Evolutionary conservation across 2,329 filamentous ascomycete genomes (phyloP).

Genomic region (Talaromyces islandicus): DNA sequence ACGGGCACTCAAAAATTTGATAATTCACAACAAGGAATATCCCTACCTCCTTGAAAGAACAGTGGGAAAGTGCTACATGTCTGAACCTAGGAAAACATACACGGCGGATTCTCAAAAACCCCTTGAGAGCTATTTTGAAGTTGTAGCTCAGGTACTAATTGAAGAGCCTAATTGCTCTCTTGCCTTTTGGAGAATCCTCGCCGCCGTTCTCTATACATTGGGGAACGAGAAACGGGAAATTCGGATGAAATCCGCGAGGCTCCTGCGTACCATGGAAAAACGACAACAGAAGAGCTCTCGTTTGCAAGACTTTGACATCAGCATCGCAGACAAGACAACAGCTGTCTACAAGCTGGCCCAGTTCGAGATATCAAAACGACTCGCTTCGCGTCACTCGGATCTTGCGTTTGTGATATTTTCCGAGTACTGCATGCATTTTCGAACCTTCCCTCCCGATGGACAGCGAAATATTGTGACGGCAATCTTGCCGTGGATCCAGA

Average conservation of each 20-base stretch:
- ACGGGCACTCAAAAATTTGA: slow-evolving; percentile 80
- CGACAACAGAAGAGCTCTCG: slow-evolving; percentile 80
- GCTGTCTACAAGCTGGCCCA: slow-evolving; percentile 96
- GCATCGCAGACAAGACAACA: slow-evolving; percentile 96
- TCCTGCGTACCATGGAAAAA: slow-evolving; percentile 76
- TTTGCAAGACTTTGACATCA: slow-evolving; percentile 95
- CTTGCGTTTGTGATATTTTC: slow-evolving; percentile 92
- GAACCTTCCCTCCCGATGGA: slow-evolving; percentile 71
- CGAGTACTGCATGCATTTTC: slow-evolving; percentile 91
- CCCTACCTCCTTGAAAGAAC: slow-evolving; percentile 81
- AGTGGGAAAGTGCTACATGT: slow-evolving; percentile 82
- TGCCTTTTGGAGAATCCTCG: slow-evolving; percentile 85
- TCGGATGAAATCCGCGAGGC: slow-evolving; percentile 75
- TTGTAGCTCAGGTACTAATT: slow-evolving; percentile 79
- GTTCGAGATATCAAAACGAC: slow-evolving; percentile 87
- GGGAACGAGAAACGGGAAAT: slow-evolving; percentile 89
- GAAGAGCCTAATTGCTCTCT: slow-evolving; percentile 76
- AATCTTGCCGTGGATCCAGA: slow-evolving; percentile 93
- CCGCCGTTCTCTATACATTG: slow-evolving; percentile 82
- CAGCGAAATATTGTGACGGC: slow-evolving; percentile 93
- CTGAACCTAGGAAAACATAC: slow-evolving; percentile 43
- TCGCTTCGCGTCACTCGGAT: slow-evolving; percentile 83
- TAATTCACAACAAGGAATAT: slow-evolving; percentile 83
- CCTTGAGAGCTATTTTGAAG: slow-evolving; percentile 90
- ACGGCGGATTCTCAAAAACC: slow-evolving; percentile 58